phyloP scores from a whole-genome alignment of 2,329 filamentous ascomycete species.

The Calycina herbarum region DNA sequence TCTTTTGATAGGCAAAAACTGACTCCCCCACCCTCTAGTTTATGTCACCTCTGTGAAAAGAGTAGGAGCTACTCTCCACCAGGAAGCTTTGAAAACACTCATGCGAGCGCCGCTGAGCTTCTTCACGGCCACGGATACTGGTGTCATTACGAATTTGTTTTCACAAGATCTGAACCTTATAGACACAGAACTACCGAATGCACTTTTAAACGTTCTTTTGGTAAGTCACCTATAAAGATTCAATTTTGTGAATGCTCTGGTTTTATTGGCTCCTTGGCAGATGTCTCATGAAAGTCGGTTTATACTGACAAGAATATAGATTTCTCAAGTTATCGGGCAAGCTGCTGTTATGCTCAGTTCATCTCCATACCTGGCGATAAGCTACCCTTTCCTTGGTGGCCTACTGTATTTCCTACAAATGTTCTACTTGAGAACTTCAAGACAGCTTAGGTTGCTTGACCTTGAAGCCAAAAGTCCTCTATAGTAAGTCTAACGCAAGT shows the following conservation, averaged over 20 bases:
- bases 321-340: slow-evolving; percentile 29
- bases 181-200: slow-evolving; percentile 27
- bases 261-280: neutral
- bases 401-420: slow-evolving; percentile 38
- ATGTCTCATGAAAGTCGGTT: neutral
- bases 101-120: slow-evolving; percentile 50
- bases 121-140: slow-evolving; percentile 42
- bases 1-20: too few relatives aligned
- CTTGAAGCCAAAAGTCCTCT: slow-evolving; percentile 45
- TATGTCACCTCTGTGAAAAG: neutral
- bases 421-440: slow-evolving; percentile 47
- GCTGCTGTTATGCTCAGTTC: slow-evolving; percentile 28
- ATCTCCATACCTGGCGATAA: slow-evolving; percentile 42
- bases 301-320: slow-evolving; percentile 35
- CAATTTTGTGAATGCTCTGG: too few relatives aligned
- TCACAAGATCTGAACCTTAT: slow-evolving; percentile 30
- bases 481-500: slow-evolving; percentile 31
- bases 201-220: slow-evolving; percentile 31
- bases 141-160: slow-evolving; percentile 28
- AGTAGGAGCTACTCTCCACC: slow-evolving; percentile 11
- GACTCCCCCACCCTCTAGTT: slow-evolving; percentile 23
- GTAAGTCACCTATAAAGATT: neutral
- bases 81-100: slow-evolving; percentile 43
- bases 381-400: slow-evolving; percentile 42
- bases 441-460: slow-evolving; percentile 48